phyloP scores from a whole-genome alignment of 2,329 filamentous ascomycete species.

The Stemphylium beticola region DNA sequence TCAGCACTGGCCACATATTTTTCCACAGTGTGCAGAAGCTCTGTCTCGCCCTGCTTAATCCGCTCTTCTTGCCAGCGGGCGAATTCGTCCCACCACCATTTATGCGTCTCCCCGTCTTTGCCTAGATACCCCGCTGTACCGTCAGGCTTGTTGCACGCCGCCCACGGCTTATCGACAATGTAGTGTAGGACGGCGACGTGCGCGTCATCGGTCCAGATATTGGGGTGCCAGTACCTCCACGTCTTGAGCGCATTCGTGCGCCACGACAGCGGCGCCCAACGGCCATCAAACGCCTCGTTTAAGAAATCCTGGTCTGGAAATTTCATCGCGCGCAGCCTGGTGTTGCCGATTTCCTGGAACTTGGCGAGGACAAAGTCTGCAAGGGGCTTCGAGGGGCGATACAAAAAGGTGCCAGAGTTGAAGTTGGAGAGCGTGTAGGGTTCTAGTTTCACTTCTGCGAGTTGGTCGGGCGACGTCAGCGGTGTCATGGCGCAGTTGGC shows the following conservation, averaged over 20 bases:
- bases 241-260: constrained; percentile 62
- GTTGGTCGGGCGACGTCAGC: constrained; percentile 39
- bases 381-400: constrained; percentile 51
- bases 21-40: constrained; percentile 25
- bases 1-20: constrained; percentile 32
- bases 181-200: constrained; percentile 59
- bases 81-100: constrained; percentile 61
- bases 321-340: constrained; percentile 51
- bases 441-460: constrained; percentile 42
- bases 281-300: constrained; percentile 54
- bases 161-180: constrained; percentile 64
- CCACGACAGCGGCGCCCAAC: constrained; percentile 56
- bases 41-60: constrained; percentile 21
- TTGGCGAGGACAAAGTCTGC: constrained; percentile 50
- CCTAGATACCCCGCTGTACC: constrained; percentile 57
- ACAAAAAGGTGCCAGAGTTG: constrained; percentile 61
- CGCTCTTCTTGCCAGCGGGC: constrained; percentile 49
- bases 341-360: constrained; percentile 48
- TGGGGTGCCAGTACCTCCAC: constrained; percentile 59
- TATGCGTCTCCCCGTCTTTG: constrained; percentile 59
- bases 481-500: constrained; percentile 59
- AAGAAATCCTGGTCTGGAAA: constrained; percentile 64
- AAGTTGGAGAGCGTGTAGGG: constrained; percentile 54
- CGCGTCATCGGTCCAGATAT: constrained; percentile 57
- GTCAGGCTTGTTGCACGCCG: constrained; percentile 46